A percentile compares a stretch with the other conserved stretches of the same genome.
Conservation (phyloP, 257 asterid species). For the Verbascum thapsus region DNA sequence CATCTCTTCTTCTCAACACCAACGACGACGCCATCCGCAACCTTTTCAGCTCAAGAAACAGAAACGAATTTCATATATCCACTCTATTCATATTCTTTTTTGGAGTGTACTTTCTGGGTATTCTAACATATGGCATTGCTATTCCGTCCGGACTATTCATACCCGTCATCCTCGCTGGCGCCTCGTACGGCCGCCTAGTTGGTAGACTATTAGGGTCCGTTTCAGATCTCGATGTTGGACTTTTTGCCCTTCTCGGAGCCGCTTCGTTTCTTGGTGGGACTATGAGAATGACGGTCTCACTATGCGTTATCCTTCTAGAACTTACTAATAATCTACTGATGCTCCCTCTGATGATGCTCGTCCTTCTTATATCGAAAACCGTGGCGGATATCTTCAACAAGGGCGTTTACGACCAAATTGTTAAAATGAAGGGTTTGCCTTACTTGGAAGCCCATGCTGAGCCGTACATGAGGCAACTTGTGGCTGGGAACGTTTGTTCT, state of each 20-base stretch:
- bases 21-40: slow-evolving; percentile 92
- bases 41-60: slow-evolving; percentile 54
- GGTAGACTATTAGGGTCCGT: slow-evolving; percentile 68
- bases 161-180: slow-evolving; percentile 98
- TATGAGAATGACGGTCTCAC: slow-evolving; percentile 98
- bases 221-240: slow-evolving; percentile 71
- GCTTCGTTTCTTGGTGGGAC: slow-evolving; percentile 99
- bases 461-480: slow-evolving; percentile 86
- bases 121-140: slow-evolving; percentile 89
- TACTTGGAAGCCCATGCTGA: slow-evolving; percentile 93
- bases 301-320: slow-evolving; percentile 88
- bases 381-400: slow-evolving; percentile 84
- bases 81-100: slow-evolving; percentile 60
- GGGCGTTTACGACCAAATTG: slow-evolving; percentile 94
- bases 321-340: slow-evolving; percentile 82
- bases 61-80: slow-evolving; percentile 61
- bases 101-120: slow-evolving; percentile 67
- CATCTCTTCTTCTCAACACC: slow-evolving; percentile 87
- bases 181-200: slow-evolving; percentile 89
- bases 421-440: slow-evolving; percentile 91
- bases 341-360: slow-evolving; percentile 94
- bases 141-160: slow-evolving; percentile 96
- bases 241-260: slow-evolving; percentile 87
- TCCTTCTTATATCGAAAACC: slow-evolving; percentile 85
- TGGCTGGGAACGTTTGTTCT: slow-evolving; percentile 86